Evolutionary conservation across 306 rosid species (phyloP), one percentile per base, ranked within the genome.

Genomic region (Gastrolobium villosum): DNA sequence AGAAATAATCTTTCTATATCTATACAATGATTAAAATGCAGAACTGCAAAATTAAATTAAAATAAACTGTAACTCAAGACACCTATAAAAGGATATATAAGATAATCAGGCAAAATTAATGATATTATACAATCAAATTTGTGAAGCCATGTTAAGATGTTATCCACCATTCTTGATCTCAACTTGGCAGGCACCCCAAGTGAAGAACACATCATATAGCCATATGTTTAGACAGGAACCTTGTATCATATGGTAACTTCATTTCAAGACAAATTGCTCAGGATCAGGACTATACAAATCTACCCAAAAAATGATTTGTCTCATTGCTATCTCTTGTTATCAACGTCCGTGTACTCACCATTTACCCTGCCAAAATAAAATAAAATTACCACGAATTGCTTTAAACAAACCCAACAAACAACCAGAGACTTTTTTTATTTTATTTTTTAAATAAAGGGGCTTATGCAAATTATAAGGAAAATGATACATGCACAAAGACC

Each of bases 311-410:
- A 68, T 74, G 10, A 65, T 36, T 57, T 32, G 59, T 37, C 52
- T 65, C 44, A 40, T 52, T 28, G 32, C 45, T 69, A 53, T 49
- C 69, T 72, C 54, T 40, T 70, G 15, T 14, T 54, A 2, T 71
- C 74, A 37, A 11, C 4, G 48, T 84, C 84, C 20, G 64, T 46
- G 76, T 77, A 94, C 77, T 88, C 95, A 73, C 99, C 99, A 3
- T 97, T 90, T 77, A 63, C 83, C 94, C 99, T 94, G 90, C 39
- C 52, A 79, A 79, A 59, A 36, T 70, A 59, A 76, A 73, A 45
- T 39, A 61, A 39, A 44, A 83, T 39, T 52, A 65, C 30, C 4
- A 11, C 4, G 10, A 15, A 37, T 55, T 2, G 50, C 7, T 26
- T 40, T 11, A 50, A 37, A 34, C 39, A 26, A 35, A 32, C 43